phyloP scores from a whole-genome alignment of 169 alveolate species.

The Cryptosporidium meleagridis region DNA sequence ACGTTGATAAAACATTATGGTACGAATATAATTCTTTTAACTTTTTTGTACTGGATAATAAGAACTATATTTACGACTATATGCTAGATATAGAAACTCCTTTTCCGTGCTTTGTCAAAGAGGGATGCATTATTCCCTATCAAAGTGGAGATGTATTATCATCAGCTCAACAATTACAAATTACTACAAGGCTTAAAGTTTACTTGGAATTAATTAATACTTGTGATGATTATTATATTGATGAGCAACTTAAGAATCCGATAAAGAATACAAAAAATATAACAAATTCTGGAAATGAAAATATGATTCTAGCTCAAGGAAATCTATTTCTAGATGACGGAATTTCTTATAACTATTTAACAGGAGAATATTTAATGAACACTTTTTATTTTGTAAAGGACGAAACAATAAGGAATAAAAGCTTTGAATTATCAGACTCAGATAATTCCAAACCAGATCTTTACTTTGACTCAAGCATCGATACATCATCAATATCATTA shows the following conservation, averaged over 20 bases:
- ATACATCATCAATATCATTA: background rate
- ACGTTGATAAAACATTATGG: slow-evolving; percentile 41
- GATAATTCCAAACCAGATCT: slow-evolving; percentile 22
- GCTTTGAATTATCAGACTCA: background rate
- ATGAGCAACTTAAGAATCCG: background rate
- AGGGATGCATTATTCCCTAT: slow-evolving; percentile 35
- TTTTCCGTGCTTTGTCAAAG: slow-evolving; percentile 59
- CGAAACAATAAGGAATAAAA: background rate
- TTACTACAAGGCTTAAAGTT: slow-evolving; percentile 10
- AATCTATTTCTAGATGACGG: slow-evolving; percentile 60
- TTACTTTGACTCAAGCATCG: background rate
- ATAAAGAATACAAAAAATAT: background rate
- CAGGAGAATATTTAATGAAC: slow-evolving; percentile 48
- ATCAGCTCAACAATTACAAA: slow-evolving; percentile 32
- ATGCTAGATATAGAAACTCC: background rate
- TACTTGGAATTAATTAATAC: slow-evolving; percentile 16
- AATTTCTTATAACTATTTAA: slow-evolving; percentile 46
- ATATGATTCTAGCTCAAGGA: slow-evolving; percentile 37
- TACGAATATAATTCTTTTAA: slow-evolving; percentile 38
- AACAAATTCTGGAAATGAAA: background rate
- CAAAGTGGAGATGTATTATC: slow-evolving; percentile 60
- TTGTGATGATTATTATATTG: background rate
- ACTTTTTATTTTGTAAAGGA: slow-evolving; percentile 9
- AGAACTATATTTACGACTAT: slow-evolving; percentile 29
- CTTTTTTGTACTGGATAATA: background rate